Conservation (phyloP, 176 grass and related monocot genomes). For the Secale cereale region DNA sequence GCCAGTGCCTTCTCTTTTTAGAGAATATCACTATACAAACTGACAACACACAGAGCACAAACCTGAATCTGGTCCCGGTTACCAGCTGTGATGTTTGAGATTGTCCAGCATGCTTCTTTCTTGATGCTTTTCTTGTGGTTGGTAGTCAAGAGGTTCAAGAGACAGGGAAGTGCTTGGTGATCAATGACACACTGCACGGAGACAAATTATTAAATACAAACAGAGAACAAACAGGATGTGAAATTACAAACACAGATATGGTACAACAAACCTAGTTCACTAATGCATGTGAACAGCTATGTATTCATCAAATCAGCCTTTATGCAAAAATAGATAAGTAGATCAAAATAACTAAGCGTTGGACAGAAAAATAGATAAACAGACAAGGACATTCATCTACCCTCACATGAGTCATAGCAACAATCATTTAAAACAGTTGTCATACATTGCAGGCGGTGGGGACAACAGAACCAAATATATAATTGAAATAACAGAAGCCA, state of each 20-base stretch:
- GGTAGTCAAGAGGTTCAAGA: conserved; percentile 70
- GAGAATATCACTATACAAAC: background rate
- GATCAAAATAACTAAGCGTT: background rate
- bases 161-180: conserved; percentile 77
- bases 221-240: background rate
- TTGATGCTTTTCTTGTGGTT: conserved; percentile 99
- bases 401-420: background rate
- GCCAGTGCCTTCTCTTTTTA: background rate
- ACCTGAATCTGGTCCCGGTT: conserved; percentile 97
- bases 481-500: background rate
- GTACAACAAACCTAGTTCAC: background rate
- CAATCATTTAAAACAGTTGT: background rate
- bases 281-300: background rate
- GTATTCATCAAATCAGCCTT: background rate
- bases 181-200: conserved; percentile 84
- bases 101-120: conserved; percentile 98
- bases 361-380: background rate
- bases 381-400: background rate
- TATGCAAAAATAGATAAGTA: background rate
- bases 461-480: background rate
- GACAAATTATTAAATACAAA: background rate
- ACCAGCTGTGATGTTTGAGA: conserved; percentile 96
- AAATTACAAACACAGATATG: background rate
- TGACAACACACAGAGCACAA: conserved; percentile 4
- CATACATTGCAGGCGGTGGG: background rate